phyloP scores from a whole-genome alignment of 108 stramenopile species.

The Pseudonitzschia multistriata region DNA sequence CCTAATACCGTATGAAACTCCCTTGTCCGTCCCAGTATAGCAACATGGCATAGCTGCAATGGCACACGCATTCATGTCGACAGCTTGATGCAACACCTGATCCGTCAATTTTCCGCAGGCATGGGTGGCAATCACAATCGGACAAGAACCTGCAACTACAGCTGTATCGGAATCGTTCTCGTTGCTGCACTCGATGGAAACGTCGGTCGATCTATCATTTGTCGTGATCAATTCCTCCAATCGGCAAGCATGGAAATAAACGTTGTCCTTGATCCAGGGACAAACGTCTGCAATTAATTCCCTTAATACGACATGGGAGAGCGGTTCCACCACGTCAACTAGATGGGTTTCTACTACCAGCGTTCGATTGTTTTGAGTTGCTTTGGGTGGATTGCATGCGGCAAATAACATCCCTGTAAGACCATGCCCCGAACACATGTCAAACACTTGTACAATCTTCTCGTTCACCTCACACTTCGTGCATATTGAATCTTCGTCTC shows the following conservation, averaged over 20 bases:
- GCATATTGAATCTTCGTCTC: not conserved
- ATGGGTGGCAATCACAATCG: conserved; percentile 5
- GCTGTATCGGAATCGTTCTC: not conserved
- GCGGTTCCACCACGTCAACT: conserved; percentile 42
- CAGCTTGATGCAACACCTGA: not conserved
- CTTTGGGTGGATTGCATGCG: conserved; percentile 52
- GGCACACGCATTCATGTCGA: conserved; percentile 14
- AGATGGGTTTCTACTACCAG: conserved; percentile 17
- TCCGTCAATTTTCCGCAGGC: conserved; percentile 2
- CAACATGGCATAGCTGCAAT: conserved; percentile 62
- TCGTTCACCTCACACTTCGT: not conserved
- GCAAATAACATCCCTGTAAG: conserved; percentile 55
- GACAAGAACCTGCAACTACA: conserved; percentile 10
- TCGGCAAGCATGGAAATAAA: not conserved
- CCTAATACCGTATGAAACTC: conserved; percentile 44
- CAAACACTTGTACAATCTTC: conserved; percentile 32
- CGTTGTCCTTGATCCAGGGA: conserved; percentile 37
- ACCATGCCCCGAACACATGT: conserved; percentile 54
- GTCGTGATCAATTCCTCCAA: not conserved
- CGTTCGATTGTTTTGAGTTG: not conserved
- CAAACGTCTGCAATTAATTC: conserved; percentile 46
- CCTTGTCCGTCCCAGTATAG: conserved; percentile 53
- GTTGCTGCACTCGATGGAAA: not conserved
- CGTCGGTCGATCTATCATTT: not conserved
- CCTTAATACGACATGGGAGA: conserved; percentile 42